phyloP scores from a whole-genome alignment of 73 alveolate genomes.

The Blepharisma stoltei region DNA sequence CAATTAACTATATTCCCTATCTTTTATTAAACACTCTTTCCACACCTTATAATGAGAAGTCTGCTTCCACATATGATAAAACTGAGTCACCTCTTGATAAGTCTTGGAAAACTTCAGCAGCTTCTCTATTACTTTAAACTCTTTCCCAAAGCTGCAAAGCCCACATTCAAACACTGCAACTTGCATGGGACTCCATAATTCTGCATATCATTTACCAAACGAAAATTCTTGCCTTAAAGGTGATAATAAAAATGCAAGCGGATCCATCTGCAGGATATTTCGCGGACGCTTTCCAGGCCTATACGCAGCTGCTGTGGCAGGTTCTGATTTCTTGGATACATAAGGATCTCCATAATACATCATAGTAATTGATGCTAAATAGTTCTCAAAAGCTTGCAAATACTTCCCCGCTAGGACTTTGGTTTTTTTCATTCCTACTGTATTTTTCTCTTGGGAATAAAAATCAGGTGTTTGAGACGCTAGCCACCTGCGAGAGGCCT shows the following conservation, averaged over 20 bases:
- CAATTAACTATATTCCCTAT: too few species aligned
- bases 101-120: background rate
- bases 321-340: background rate
- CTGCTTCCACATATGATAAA: background rate
- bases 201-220: slow-evolving; percentile 6
- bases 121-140: background rate
- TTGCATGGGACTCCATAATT: background rate
- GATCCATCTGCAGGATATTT: background rate
- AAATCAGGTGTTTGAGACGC: background rate
- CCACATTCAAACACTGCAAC: background rate
- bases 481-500: slow-evolving; percentile 1
- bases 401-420: background rate
- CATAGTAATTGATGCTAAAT: background rate
- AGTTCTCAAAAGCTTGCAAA: slow-evolving; percentile 3
- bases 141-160: background rate
- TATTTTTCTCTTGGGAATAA: background rate
- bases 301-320: background rate
- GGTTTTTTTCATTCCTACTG: background rate
- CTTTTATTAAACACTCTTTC: background rate
- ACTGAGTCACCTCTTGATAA: background rate
- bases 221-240: background rate
- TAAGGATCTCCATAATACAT: background rate
- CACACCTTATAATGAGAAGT: slow-evolving; percentile 10
- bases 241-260: background rate
- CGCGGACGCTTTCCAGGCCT: slow-evolving; percentile 8